Percentiles rank a stretch among this genome's conserved stretches.
Evolutionary conservation across 352 stramenopile species (phyloP).

Genomic region (Globisporangium abappressorium): DNA sequence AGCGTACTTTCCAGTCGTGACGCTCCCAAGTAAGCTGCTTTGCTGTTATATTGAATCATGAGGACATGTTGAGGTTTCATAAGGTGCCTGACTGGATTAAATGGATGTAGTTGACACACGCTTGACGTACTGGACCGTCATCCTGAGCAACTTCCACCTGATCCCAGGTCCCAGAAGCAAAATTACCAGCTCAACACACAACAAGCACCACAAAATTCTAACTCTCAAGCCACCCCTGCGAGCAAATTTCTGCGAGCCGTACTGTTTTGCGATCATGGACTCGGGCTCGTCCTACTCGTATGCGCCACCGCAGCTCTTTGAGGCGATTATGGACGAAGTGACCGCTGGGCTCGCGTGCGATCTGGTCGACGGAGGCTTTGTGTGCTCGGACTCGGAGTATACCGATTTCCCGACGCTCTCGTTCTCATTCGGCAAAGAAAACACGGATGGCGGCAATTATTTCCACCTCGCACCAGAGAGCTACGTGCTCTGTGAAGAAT

Average conservation of each 20-base stretch:
- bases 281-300: slow-evolving; percentile 52
- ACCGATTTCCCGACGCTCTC: slow-evolving; percentile 45
- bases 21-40: slow-evolving; percentile 23
- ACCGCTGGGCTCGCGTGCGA: slow-evolving; percentile 31
- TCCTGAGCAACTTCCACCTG: slow-evolving; percentile 34
- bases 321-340: slow-evolving; percentile 35
- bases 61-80: not conserved
- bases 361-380: slow-evolving; percentile 12
- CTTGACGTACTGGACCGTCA: slow-evolving; percentile 58
- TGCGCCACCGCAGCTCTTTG: slow-evolving; percentile 36
- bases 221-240: not conserved
- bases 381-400: slow-evolving; percentile 27
- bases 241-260: slow-evolving; percentile 28
- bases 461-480: slow-evolving; percentile 39
- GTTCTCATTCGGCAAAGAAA: slow-evolving; percentile 30
- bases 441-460: slow-evolving; percentile 21
- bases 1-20: slow-evolving; percentile 44
- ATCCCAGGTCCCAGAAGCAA: slow-evolving; percentile 10
- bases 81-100: not conserved
- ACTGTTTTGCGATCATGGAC: slow-evolving; percentile 60
- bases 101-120: slow-evolving; percentile 17
- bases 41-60: not conserved
- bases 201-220: not conserved
- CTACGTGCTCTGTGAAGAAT: slow-evolving; percentile 38
- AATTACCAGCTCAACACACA: not conserved